Evolutionary conservation across 306 rosid genomes (phyloP).

Genomic region (Coriaria nepalensis): DNA sequence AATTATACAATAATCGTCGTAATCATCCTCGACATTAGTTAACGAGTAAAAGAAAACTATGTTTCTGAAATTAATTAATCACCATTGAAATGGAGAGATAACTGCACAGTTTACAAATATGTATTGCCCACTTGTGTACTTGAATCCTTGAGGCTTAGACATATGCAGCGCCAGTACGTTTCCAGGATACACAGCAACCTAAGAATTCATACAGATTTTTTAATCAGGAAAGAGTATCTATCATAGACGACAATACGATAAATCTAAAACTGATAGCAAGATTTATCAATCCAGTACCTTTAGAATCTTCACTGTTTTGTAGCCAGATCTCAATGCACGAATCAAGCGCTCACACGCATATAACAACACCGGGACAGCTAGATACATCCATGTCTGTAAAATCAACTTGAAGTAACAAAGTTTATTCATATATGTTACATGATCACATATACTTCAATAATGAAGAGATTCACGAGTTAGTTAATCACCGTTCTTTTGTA

Average conservation of each 20-base stretch:
- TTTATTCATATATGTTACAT: background rate
- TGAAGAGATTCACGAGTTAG: background rate
- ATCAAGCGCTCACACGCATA: conserved; percentile 72
- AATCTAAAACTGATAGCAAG: background rate
- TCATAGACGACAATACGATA: background rate
- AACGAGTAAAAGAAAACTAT: background rate
- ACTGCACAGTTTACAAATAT: conserved; percentile 61
- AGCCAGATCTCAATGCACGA: conserved; percentile 71
- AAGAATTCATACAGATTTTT: background rate
- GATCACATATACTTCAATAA: background rate
- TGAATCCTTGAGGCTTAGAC: conserved; percentile 82
- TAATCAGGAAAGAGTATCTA: background rate
- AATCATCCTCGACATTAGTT: background rate
- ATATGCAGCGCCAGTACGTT: conserved; percentile 73
- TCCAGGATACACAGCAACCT: conserved; percentile 95
- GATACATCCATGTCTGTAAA: conserved; percentile 80
- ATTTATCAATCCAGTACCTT: conserved; percentile 28
- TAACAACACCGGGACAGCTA: conserved; percentile 56
- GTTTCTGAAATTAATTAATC: conserved; percentile 1
- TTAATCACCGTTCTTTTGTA: conserved; percentile 65
- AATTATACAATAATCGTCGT: too few relatives aligned
- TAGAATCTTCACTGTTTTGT: conserved; percentile 49
- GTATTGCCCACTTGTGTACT: conserved; percentile 77
- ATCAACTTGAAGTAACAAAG: background rate
- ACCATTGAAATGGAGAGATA: conserved; percentile 83